A percentile compares a stretch with the other conserved stretches of the same genome.
Evolutionary conservation across 2,329 filamentous ascomycete genomes (phyloP).

Genomic region (Ambrosiella xylebori): DNA sequence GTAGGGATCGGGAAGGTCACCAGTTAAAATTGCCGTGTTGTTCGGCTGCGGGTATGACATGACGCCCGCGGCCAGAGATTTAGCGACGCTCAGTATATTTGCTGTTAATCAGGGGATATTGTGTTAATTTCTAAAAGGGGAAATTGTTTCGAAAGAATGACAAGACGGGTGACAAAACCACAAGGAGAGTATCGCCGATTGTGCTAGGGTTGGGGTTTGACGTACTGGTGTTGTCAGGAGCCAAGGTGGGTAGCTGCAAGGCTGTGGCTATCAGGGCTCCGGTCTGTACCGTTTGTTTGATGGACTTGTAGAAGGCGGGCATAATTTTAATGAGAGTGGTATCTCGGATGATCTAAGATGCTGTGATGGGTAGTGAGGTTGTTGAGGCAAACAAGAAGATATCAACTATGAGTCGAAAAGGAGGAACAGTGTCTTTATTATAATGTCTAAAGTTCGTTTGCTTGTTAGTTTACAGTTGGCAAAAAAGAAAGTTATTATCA

Average conservation of each 20-base stretch:
- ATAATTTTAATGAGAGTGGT: background rate
- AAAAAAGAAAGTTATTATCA: background rate
- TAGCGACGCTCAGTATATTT: constrained; percentile 44
- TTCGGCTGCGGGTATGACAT: constrained; percentile 51
- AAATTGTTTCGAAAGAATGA: background rate
- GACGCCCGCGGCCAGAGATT: constrained; percentile 40
- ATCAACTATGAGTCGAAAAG: background rate
- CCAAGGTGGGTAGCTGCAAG: constrained; percentile 5
- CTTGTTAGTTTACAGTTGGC: background rate
- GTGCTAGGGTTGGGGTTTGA: background rate
- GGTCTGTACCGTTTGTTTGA: background rate
- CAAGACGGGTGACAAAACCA: background rate
- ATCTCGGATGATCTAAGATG: background rate
- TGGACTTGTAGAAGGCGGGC: constrained; percentile 10
- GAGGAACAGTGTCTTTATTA: too few species aligned
- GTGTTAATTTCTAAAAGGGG: background rate
- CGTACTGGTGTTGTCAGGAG: constrained; percentile 9
- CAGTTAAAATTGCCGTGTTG: constrained; percentile 22
- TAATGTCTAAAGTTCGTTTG: too few species aligned
- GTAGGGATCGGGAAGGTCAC: constrained; percentile 47
- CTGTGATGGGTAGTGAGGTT: background rate
- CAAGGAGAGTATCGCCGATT: background rate
- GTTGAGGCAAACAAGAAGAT: background rate
- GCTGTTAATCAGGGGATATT: constrained; percentile 22
- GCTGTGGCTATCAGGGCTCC: constrained; percentile 2